Base-by-base conservation (phyloP, 2,329 filamentous ascomycete species). In the Periconia sp. region DNA sequence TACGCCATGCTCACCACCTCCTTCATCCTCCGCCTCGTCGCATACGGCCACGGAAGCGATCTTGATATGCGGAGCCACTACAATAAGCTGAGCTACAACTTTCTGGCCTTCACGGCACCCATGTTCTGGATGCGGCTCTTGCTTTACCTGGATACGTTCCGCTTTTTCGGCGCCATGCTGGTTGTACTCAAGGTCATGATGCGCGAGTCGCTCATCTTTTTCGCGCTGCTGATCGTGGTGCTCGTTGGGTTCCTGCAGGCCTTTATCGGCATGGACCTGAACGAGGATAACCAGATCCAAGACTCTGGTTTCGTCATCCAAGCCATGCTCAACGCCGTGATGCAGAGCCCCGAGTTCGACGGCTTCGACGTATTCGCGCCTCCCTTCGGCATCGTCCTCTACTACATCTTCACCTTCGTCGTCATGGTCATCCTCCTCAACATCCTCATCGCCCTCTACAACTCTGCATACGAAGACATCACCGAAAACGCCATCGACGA, bases 121-220 rank as follows among this genome's bases (percentile, higher is more conserved):
- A 90, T 99, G 90, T 97, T 99, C 74, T 99, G 94, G 93, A 89
- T 87, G 69, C 89, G 94, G 5, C 81, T 99, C 54, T 77, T 99
- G 57, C 84, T 99, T 7, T 99, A 97, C 70, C 84, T 99, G 17
- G 94, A 99, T 74, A 91, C 89, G 0, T 84, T 96, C 81, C 87
- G 90, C 51, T 99, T 99, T 80, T 99, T 99, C 66, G 94, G 94
- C 20, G 92, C 93, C 47, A 99, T 99, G 94, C 84, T 99, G 1
- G 93, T 99, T 1, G 92, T 99, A 1, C 80, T 99, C 43, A 96
- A 97, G 73, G 78, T 81, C 61, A 81, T 83, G 81, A 82, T 83
- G 79, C 74, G 78, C 53, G 81, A 83, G 74, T 95, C 90, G 0
- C 80, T 97, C 63, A 97, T 97, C 60, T 99, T 99, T 80, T 99